Evolutionary conservation across 345 rosid genomes (phyloP).

Genomic region (rapeseed (Brassica napus)): DNA sequence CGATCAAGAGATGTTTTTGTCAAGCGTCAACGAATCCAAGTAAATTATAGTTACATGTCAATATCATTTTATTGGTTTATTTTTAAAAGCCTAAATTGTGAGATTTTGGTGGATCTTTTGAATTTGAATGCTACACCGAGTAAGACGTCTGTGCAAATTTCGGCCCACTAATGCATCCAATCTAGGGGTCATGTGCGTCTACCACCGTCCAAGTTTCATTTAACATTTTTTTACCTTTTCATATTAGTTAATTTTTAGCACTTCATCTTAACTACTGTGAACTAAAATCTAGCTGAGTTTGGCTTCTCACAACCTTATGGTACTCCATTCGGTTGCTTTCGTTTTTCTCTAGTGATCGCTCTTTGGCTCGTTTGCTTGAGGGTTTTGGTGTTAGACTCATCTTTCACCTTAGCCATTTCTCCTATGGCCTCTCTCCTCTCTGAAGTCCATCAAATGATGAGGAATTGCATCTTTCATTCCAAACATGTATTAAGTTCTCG

Average conservation of each 20-base stretch:
- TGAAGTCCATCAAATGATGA: not conserved
- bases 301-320: not conserved
- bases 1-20: not conserved
- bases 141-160: conserved; percentile 3
- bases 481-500: not conserved
- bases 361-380: no score
- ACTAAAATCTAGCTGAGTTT: not conserved
- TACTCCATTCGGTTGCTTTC: not conserved
- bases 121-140: not conserved
- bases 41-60: not conserved
- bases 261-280: not conserved
- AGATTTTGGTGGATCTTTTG: conserved; percentile 1
- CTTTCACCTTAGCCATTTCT: not conserved
- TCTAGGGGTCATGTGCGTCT: not conserved
- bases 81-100: not conserved
- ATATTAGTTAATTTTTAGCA: not conserved
- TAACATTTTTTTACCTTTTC: not conserved
- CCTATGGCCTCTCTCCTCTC: not conserved
- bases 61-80: not conserved
- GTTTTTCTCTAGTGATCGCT: not conserved
- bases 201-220: conserved; percentile 20
- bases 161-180: conserved; percentile 10
- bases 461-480: not conserved
- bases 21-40: not conserved
- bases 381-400: no score